Base-by-base conservation (phyloP, 306 rosid species). In the Acmispon strigosus region DNA sequence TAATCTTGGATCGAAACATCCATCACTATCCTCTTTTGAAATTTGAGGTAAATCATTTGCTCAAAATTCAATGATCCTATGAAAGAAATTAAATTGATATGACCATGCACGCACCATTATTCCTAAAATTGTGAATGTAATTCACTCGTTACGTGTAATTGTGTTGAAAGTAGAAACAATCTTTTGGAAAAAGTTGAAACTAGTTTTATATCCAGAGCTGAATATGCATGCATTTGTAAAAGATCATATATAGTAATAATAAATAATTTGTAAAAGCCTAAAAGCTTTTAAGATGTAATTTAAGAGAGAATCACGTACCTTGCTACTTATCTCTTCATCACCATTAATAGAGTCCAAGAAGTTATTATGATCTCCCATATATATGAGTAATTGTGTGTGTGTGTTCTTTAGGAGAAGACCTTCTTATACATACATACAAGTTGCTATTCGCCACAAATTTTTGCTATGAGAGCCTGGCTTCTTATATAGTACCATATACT, bases 401-500 rank as follows among this genome's bases (percentile, higher is more conserved):
- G 2, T 5, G 44, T 64, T 53, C 32, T 64, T 75, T 78, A 17
- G 45, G 42, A 16, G 14, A 53, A 79, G 76, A 60, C 10, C 18
- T 61, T 32, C 37, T 6, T 6, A 6, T 32, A 32, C 37, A n/a
- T n/a, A n/a, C n/a, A 32, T 32, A 32, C 8, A 22, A 14, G 10
- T 61, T 76, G 58, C 73, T 74, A 54, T 70, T 32, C 50, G 36
- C 32, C 14, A 80, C 49, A 60, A 29, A 51, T 72, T 32, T 66
- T 50, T 59, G 69, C 79, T 53, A 11, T 10, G n/a, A n/a, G 37
- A 32, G 44, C 61, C 44, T 41, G 63, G 74, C 73, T 62, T 74
- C 77, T 61, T 73, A 66, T 69, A n/a, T n/a, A n/a, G n/a, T n/a
- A n/a, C n/a, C n/a, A n/a, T n/a, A 59, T 43, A 41, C 76, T 62